Percentiles rank a stretch among this genome's conserved stretches.
Conservation (phyloP, 148 eudicot genomes). For the Mesembryanthemum crystallinum region DNA sequence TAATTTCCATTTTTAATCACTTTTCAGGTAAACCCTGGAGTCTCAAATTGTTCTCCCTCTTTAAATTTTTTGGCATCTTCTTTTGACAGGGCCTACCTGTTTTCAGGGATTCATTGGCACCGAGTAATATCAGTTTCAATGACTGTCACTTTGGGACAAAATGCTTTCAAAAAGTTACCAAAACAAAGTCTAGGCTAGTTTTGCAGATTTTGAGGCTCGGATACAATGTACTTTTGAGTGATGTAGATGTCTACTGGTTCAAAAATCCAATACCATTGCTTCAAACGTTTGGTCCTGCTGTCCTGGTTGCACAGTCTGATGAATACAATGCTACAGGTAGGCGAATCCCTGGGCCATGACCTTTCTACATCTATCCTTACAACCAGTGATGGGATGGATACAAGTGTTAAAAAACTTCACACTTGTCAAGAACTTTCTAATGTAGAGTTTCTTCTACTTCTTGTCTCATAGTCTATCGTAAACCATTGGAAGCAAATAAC, state of each 20-base stretch:
- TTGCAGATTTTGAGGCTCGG: conserved; percentile 75
- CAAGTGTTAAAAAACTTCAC: not conserved
- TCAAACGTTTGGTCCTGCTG: conserved; percentile 66
- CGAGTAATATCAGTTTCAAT: conserved; percentile 74
- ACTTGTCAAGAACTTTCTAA: not conserved
- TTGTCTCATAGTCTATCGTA: not conserved
- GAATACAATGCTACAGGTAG: conserved; percentile 79
- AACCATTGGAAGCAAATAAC: not conserved
- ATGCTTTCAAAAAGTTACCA: conserved; percentile 91
- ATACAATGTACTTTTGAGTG: conserved; percentile 78
- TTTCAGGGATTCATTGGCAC: conserved; percentile 62
- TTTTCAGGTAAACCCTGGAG: no score
- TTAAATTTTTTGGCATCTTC: not conserved
- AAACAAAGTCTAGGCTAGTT: conserved; percentile 85
- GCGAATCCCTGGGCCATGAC: not conserved
- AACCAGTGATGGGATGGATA: not conserved
- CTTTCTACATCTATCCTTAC: not conserved
- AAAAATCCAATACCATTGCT: conserved; percentile 76
- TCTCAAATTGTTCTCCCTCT: not conserved
- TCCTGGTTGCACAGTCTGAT: conserved; percentile 84
- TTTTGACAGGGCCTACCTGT: conserved; percentile 74
- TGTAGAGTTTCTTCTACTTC: not conserved
- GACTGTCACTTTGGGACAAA: conserved; percentile 91
- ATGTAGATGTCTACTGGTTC: conserved; percentile 97
- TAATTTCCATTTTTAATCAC: not conserved